phyloP scores from a whole-genome alignment of 805 yeast genomes.

The Sugiyamaella chiloensis region DNA sequence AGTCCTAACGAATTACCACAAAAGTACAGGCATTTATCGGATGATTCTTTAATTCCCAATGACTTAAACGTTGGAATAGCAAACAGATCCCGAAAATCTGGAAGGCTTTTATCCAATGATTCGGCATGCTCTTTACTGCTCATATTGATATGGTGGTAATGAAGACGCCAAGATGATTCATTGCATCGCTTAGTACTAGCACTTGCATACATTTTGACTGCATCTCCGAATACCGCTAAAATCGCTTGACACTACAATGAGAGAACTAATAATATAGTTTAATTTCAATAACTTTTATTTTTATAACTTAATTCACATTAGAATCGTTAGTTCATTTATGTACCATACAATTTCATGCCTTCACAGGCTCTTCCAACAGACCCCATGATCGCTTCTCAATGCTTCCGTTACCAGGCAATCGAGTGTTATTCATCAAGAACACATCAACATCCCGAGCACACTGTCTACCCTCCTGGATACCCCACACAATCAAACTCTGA shows the following conservation, averaged over 20 bases:
- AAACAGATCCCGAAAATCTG: slow-evolving; percentile 47
- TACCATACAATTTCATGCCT: background rate
- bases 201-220: no score
- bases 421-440: slow-evolving; percentile 70
- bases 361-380: background rate
- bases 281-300: background rate
- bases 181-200: no score
- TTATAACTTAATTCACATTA: background rate
- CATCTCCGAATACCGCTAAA: no score
- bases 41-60: slow-evolving; percentile 40
- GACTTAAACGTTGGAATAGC: slow-evolving; percentile 64
- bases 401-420: slow-evolving; percentile 92
- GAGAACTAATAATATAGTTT: no score
- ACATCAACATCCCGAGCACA: slow-evolving; percentile 93
- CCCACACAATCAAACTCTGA: slow-evolving; percentile 97
- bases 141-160: background rate
- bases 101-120: slow-evolving; percentile 41
- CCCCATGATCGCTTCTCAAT: slow-evolving; percentile 73
- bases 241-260: no score
- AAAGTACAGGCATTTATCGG: slow-evolving; percentile 50
- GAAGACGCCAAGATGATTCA: no score
- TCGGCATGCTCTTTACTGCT: slow-evolving; percentile 7
- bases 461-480: slow-evolving; percentile 98
- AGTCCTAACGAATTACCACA: slow-evolving; percentile 95
- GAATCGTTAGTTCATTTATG: slow-evolving; percentile 4